Base-by-base conservation (phyloP, 345 rosid genomes). In the Sisymbrium altissimum region DNA sequence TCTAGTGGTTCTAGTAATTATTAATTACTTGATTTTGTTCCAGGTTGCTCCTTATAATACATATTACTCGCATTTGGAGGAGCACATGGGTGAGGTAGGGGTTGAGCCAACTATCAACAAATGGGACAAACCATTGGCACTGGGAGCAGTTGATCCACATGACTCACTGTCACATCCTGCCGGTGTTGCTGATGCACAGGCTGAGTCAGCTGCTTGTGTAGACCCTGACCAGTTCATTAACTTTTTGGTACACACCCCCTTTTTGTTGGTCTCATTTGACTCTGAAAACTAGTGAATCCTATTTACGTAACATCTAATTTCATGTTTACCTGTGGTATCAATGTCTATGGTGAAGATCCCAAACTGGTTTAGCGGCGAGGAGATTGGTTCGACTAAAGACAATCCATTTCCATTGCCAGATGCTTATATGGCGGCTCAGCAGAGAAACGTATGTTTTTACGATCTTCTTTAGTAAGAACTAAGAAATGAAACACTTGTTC, bases 21-120 rank as follows among this genome's bases (percentile, higher is more conserved):
- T 43, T 25, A 46, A 7, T 19, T 38, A 7, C 57, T 52, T 69
- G 57, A 48, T 54, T 67, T 59, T 67, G 68, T 67, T 59, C 65
- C 83, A 96, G 99, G 97, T 96, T 75, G 98, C 97, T 55, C 98
- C 98, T 43, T 96, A 92, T 70, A 96, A 96, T 82, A 88, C 98
- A 43, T 92, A 82, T 83, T 90, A 92, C 78, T 79, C 96, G 66
- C 88, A 86, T 73, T 82, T 96, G 89, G 97, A 83, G 88, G 93
- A 86, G 75, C 97, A 96, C 85, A 84, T 96, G 96, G 77, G 78
- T 17, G 95, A 92, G 76, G 93, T 80, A 32, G 98, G 97, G 74
- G 76, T 96, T 79, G 87, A 85, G 61, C 85, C 88, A 84, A 86
- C 79, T 27, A 81, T 86, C 76, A 96, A 92, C 85, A 86, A 82